Evolutionary conservation across 1,284 basidiomycete species (phyloP).

Genomic region (Grifola frondosa): DNA sequence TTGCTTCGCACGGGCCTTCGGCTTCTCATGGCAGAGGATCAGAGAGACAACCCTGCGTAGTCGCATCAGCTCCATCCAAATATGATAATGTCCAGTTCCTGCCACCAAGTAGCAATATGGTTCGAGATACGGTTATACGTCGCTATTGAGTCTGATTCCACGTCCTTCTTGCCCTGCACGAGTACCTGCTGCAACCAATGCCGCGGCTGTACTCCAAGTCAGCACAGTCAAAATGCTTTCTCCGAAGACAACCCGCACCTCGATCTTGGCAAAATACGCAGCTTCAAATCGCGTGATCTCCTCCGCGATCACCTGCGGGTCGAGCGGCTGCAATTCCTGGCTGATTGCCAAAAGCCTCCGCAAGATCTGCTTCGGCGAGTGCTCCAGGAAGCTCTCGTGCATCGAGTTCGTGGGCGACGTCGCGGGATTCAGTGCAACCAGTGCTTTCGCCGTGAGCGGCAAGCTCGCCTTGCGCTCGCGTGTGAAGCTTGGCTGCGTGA

Average conservation of each 20-base stretch:
- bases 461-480: constrained; percentile 67
- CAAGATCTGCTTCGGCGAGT: constrained; percentile 52
- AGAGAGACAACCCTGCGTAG: constrained; percentile 64
- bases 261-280: too few species aligned
- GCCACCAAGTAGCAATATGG: constrained; percentile 78
- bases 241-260: too few species aligned
- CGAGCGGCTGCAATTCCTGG: constrained; percentile 50
- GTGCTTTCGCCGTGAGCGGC: constrained; percentile 47
- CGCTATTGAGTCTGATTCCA: constrained; percentile 61
- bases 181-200: constrained; percentile 79
- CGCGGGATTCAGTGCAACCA: constrained; percentile 21
- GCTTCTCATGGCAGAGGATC: constrained; percentile 75
- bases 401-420: constrained; percentile 7
- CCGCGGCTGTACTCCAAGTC: constrained; percentile 52
- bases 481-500: constrained; percentile 12
- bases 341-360: constrained; percentile 60
- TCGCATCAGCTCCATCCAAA: constrained; percentile 1
- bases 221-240: too few species aligned
- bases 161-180: constrained; percentile 62
- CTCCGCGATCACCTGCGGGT: constrained; percentile 67
- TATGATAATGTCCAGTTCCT: too few species aligned
- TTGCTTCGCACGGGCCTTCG: constrained; percentile 61
- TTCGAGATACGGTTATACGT: constrained; percentile 71
- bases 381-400: constrained; percentile 15
- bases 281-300: constrained; percentile 74